phyloP scores from a whole-genome alignment of 768 basidiomycete species.

The Amanita fuliginea region DNA sequence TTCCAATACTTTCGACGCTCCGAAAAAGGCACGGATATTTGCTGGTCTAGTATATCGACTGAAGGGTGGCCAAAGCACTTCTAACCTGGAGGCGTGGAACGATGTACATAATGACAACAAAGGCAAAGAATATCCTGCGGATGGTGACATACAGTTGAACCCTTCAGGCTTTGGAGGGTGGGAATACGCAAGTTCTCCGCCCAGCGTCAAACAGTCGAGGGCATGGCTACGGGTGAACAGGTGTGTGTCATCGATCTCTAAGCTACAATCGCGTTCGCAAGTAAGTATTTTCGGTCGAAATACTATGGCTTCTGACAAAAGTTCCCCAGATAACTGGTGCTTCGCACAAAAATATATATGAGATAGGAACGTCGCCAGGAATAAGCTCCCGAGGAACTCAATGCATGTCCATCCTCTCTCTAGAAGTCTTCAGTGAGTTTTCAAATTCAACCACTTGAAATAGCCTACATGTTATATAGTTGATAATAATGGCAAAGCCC shows the following conservation, averaged over 20 bases:
- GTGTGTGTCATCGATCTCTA: constrained; percentile 9
- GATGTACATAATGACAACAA: background rate
- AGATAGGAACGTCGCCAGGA: constrained; percentile 43
- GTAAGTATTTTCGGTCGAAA: constrained; percentile 18
- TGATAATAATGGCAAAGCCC: constrained; percentile 45
- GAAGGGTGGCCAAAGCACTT: constrained; percentile 50
- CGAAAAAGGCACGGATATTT: constrained; percentile 60
- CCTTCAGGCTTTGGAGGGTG: constrained; percentile 44
- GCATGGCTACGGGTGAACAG: constrained; percentile 37
- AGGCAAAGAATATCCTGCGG: background rate
- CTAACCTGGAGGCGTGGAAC: constrained; percentile 52
- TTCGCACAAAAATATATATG: constrained; percentile 66
- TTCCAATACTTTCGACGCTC: constrained; percentile 59
- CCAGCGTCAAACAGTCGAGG: constrained; percentile 42
- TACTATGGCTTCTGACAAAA: background rate
- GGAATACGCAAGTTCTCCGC: constrained; percentile 73
- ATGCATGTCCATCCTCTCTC: constrained; percentile 66
- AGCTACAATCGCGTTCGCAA: constrained; percentile 35
- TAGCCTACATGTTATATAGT: constrained; percentile 25
- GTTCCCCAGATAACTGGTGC: constrained; percentile 49
- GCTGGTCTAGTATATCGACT: constrained; percentile 69
- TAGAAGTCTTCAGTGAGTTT: constrained; percentile 76
- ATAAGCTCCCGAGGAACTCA: constrained; percentile 41
- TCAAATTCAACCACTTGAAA: background rate
- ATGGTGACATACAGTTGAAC: constrained; percentile 10